phyloP scores from a whole-genome alignment of 495 filamentous ascomycete species.

The Penicillium coffeae region DNA sequence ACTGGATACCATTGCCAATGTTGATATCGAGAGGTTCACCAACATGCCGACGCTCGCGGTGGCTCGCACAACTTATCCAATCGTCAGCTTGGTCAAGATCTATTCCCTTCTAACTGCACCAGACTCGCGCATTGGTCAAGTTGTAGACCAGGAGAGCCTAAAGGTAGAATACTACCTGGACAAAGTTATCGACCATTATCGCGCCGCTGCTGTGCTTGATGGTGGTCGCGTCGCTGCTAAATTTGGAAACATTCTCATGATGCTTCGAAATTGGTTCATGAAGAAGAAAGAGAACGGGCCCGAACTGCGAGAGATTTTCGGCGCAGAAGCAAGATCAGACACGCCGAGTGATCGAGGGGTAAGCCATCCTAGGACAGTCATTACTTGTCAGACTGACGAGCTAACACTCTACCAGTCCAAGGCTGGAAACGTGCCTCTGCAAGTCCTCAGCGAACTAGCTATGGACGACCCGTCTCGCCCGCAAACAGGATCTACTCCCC shows the following conservation, averaged over 20 bases:
- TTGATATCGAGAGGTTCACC: conserved; percentile 59
- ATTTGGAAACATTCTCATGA: conserved; percentile 69
- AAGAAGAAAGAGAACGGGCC: conserved; percentile 39
- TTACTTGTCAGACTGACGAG: not conserved
- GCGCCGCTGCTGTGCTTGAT: conserved; percentile 57
- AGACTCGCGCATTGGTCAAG: conserved; percentile 65
- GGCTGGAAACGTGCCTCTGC: conserved; percentile 50
- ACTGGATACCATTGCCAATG: conserved; percentile 62
- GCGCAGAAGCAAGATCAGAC: conserved; percentile 10
- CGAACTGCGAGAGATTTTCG: conserved; percentile 28
- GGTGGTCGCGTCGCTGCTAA: conserved; percentile 68
- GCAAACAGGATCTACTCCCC: not conserved
- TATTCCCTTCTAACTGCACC: conserved; percentile 71
- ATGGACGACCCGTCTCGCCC: conserved; percentile 44
- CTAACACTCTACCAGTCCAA: conserved; percentile 13
- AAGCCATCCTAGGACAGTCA: conserved; percentile 35
- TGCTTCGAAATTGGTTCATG: conserved; percentile 71
- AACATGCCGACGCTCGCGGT: conserved; percentile 72
- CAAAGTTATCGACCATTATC: conserved; percentile 61
- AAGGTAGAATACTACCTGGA: conserved; percentile 73
- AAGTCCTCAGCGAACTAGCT: conserved; percentile 66
- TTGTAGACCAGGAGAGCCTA: conserved; percentile 71
- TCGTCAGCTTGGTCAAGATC: conserved; percentile 84
- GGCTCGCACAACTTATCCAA: conserved; percentile 75
- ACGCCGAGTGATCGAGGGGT: conserved; percentile 1